A percentile compares a stretch with the other conserved stretches of the same genome.
Conservation (phyloP, 1,284 basidiomycete species). For the Caloboletus inedulis region DNA sequence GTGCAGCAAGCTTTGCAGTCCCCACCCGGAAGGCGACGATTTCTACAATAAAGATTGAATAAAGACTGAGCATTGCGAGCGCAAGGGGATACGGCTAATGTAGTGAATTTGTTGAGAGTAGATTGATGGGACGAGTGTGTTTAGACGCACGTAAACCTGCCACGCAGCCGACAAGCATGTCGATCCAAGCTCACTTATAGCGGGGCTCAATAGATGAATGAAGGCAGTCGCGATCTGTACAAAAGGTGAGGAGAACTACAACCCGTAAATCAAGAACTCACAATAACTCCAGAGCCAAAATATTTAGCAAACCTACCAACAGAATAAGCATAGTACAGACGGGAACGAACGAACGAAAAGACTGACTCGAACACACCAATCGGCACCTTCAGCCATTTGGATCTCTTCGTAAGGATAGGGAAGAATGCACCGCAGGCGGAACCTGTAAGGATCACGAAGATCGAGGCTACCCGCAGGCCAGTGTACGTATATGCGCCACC, state of each 20-base stretch:
- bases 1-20: conserved; percentile 55
- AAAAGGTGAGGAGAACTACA: conserved; percentile 6
- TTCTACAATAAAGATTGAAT: conserved; percentile 82
- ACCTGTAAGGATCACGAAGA: conserved; percentile 83
- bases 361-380: conserved; percentile 70
- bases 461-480: conserved; percentile 71
- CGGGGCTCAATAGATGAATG: conserved; percentile 82
- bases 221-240: conserved; percentile 85
- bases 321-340: conserved; percentile 4
- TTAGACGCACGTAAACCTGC: conserved; percentile 64
- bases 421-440: conserved; percentile 75
- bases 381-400: conserved; percentile 60
- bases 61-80: conserved; percentile 77
- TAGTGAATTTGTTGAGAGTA: conserved; percentile 2
- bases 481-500: conserved; percentile 38
- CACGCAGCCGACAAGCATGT: conserved; percentile 73
- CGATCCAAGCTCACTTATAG: conserved; percentile 66
- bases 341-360: not conserved
- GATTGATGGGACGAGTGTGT: not conserved
- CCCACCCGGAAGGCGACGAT: conserved; percentile 82
- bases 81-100: conserved; percentile 75
- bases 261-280: conserved; percentile 34
- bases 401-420: conserved; percentile 72
- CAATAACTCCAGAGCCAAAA: conserved; percentile 93
- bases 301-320: conserved; percentile 81